Evolutionary conservation across 2,329 filamentous ascomycete species (phyloP).

Genomic region (Aciculosporium take): DNA sequence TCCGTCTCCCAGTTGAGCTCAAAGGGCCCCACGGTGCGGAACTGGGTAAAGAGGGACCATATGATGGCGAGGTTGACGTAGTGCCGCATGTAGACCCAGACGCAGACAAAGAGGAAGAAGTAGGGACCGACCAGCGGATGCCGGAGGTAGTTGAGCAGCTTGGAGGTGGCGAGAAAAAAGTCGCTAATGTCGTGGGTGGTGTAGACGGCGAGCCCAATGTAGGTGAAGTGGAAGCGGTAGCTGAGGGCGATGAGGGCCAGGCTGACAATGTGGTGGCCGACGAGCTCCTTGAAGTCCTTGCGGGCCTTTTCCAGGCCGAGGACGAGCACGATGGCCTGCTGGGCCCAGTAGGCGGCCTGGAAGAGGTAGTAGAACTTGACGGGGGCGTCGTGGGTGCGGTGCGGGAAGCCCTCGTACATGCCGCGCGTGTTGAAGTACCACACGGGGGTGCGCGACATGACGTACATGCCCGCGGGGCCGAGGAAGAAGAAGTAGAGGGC

Average conservation of each 20-base stretch:
- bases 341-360: conserved; percentile 88
- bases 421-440: conserved; percentile 90
- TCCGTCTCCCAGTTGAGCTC: conserved; percentile 61
- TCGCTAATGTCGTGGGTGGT: conserved; percentile 90
- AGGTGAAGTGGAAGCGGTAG: conserved; percentile 94
- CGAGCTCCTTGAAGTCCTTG: conserved; percentile 90
- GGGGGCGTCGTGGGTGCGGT: conserved; percentile 59
- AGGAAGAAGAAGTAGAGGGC: conserved; percentile 78
- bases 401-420: conserved; percentile 85
- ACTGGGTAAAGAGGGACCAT: conserved; percentile 60
- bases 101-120: conserved; percentile 65
- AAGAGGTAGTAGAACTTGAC: conserved; percentile 97
- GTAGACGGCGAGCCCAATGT: conserved; percentile 86
- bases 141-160: conserved; percentile 83
- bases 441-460: conserved; percentile 81
- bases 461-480: conserved; percentile 71
- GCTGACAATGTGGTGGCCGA: conserved; percentile 83
- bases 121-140: conserved; percentile 66
- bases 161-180: conserved; percentile 90
- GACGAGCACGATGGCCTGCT: conserved; percentile 79
- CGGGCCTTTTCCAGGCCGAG: conserved; percentile 82
- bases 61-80: conserved; percentile 69
- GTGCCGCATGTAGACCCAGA: conserved; percentile 86
- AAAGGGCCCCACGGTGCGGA: conserved; percentile 59
- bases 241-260: conserved; percentile 69